phyloP scores from a whole-genome alignment of 73 alveolate species.

The Tetrahymena thermophila region DNA sequence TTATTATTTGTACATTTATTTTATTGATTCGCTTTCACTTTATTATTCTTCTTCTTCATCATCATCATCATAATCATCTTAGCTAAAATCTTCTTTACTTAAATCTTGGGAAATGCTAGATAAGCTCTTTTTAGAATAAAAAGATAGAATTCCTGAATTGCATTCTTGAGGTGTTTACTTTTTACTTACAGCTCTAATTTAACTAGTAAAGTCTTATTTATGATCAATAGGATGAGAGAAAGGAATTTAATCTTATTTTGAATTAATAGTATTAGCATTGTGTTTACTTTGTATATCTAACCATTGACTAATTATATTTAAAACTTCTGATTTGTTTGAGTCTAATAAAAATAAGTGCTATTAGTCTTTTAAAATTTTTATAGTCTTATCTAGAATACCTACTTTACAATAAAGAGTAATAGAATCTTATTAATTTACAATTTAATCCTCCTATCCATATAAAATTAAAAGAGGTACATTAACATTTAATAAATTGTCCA shows the following conservation, averaged over 20 bases:
- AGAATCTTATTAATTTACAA: background rate
- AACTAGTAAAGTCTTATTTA: background rate
- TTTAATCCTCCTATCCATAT: background rate
- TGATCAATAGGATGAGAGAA: background rate
- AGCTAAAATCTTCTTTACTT: background rate
- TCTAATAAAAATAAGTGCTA: background rate
- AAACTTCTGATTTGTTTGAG: background rate
- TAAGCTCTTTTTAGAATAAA: background rate
- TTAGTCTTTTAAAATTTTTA: background rate
- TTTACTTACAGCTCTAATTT: background rate
- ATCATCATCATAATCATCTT: background rate
- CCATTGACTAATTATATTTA: background rate
- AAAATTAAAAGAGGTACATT: background rate
- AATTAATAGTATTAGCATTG: background rate
- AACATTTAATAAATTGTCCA: background rate
- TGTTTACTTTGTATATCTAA: background rate
- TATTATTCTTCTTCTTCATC: background rate
- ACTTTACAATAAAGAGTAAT: background rate
- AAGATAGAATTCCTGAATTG: background rate
- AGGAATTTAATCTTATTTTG: background rate
- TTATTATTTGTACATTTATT: background rate
- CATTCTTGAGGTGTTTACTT: background rate
- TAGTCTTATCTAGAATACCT: background rate
- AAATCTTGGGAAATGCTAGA: background rate
- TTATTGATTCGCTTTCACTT: background rate